These are phyloP conservation scores for Sindora glabra DNA, from an alignment of 306 rosid species.

Conservation along the genomic window DNA sequence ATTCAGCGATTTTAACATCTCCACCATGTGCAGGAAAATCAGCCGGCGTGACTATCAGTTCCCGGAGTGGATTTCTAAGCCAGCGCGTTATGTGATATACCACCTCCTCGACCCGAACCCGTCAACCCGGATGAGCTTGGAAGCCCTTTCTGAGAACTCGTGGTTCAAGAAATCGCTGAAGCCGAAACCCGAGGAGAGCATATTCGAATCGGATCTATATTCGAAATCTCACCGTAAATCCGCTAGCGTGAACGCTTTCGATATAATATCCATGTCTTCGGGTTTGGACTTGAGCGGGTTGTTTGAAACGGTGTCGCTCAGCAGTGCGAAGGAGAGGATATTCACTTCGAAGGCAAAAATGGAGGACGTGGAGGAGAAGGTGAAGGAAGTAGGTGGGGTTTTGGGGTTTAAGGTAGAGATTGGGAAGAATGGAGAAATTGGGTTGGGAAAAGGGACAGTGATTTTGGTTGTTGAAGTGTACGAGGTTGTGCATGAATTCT, in stretches of 20 bases:
- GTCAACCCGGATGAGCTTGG: slow-evolving; percentile 36
- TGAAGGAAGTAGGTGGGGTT: slow-evolving; percentile 42
- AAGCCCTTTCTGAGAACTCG: slow-evolving; percentile 17
- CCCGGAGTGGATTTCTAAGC: slow-evolving; percentile 48
- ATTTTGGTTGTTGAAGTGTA: slow-evolving; percentile 41
- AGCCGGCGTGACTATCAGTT: slow-evolving; percentile 49
- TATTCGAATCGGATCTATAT: slow-evolving; percentile 13
- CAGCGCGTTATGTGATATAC: slow-evolving; percentile 46
- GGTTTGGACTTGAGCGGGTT: slow-evolving; percentile 65
- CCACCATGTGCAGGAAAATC: slow-evolving; percentile 54
- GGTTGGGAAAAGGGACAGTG: slow-evolving; percentile 61
- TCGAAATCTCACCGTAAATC: no score
- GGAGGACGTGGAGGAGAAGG: slow-evolving; percentile 48
- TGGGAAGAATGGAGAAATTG: slow-evolving; percentile 55
- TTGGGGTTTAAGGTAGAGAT: slow-evolving; percentile 57
- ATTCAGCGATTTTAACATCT: slow-evolving; percentile 52
- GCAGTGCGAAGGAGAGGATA: slow-evolving; percentile 35
- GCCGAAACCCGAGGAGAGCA: slow-evolving; percentile 12
- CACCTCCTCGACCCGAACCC: slow-evolving; percentile 80
- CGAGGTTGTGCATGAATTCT: slow-evolving; percentile 37
- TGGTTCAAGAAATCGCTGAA: slow-evolving; percentile 54
- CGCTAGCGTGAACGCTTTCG: no score
- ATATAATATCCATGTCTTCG: no score
- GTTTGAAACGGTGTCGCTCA: slow-evolving; percentile 37
- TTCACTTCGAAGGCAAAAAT: slow-evolving; percentile 36